Evolutionary conservation across 768 basidiomycete species (phyloP).

Genomic region (Boletales sp.): DNA sequence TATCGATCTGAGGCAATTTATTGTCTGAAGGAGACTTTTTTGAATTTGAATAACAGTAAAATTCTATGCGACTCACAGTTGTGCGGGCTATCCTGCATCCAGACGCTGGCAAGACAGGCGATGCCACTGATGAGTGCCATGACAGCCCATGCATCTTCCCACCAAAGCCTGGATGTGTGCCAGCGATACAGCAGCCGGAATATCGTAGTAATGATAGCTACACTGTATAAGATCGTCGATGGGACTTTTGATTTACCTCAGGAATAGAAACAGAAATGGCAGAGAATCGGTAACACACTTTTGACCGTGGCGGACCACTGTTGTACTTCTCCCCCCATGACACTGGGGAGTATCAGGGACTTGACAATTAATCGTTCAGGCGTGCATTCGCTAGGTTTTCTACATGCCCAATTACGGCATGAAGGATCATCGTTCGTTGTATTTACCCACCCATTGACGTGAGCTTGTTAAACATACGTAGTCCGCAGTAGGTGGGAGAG

Average conservation of each 20-base stretch:
- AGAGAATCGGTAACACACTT: constrained; percentile 6
- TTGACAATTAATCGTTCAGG: no score
- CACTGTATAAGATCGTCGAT: constrained; percentile 11
- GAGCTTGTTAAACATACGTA: not conserved
- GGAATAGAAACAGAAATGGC: not conserved
- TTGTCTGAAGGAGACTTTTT: no score
- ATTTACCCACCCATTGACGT: not conserved
- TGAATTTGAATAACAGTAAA: no score
- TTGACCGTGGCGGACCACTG: constrained; percentile 10
- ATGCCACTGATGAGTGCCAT: constrained; percentile 22
- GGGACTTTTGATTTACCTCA: constrained; percentile 4
- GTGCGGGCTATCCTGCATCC: constrained; percentile 4
- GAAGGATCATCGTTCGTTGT: not conserved
- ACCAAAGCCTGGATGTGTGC: constrained; percentile 16
- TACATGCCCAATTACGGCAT: constrained; percentile 1
- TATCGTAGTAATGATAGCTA: constrained; percentile 18
- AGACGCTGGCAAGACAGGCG: constrained; percentile 16
- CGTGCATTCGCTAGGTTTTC: not conserved
- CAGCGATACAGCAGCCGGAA: constrained; percentile 22
- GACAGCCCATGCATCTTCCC: constrained; percentile 27
- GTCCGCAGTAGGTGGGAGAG: not conserved
- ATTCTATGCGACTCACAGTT: constrained; percentile 8
- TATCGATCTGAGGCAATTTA: not conserved
- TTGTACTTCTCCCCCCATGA: not conserved
- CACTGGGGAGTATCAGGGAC: not conserved